phyloP scores from a whole-genome alignment of 2,329 filamentous ascomycete species.

The Calonectria ilicicola region DNA sequence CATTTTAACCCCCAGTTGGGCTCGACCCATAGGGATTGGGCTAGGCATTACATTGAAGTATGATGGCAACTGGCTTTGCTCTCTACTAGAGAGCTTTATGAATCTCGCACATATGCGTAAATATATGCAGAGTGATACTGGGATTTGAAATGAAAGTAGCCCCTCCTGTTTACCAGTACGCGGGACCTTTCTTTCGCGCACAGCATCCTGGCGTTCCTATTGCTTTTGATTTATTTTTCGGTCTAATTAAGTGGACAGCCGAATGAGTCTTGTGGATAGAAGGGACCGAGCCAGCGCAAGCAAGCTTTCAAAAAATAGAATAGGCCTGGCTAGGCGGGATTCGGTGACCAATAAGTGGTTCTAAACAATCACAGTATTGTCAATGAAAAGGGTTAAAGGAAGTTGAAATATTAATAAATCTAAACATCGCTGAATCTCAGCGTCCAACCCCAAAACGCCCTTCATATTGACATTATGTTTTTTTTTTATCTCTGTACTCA shows the following conservation, averaged over 20 bases:
- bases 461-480: neutral
- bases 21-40: neutral
- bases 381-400: neutral
- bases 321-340: neutral
- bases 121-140: neutral
- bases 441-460: too few relatives aligned
- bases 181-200: neutral
- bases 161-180: neutral
- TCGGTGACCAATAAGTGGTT: neutral
- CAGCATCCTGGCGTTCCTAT: neutral
- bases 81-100: neutral
- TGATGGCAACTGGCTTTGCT: neutral
- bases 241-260: neutral
- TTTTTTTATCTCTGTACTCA: neutral
- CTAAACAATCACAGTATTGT: neutral
- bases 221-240: neutral
- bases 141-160: neutral
- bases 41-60: neutral
- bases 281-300: neutral
- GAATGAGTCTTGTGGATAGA: neutral
- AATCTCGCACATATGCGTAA: conserved; percentile 1
- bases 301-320: neutral
- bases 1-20: conserved; percentile 6
- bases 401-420: neutral
- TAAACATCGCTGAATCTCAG: neutral